A percentile compares a stretch with the other conserved stretches of the same genome.
Evolutionary conservation across 73 alveolate species (phyloP).

Genomic region (Blepharisma stoltei): DNA sequence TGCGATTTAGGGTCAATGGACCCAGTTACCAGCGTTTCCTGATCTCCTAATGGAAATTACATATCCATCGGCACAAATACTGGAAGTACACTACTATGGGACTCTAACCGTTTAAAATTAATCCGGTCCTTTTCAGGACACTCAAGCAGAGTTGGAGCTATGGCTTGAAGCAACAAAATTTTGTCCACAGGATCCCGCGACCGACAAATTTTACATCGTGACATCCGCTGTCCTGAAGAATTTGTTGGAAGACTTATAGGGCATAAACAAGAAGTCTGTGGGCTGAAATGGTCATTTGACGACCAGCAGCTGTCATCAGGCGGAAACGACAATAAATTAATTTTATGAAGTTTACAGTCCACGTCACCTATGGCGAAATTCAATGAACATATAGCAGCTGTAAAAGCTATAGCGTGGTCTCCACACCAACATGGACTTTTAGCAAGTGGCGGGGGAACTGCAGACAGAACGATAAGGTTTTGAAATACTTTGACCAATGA

Average conservation of each 20-base stretch:
- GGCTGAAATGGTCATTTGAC: conserved; percentile 98
- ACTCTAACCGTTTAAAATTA: conserved; percentile 61
- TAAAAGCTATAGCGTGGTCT: conserved; percentile 99
- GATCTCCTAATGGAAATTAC: conserved; percentile 74
- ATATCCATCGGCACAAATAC: conserved; percentile 39
- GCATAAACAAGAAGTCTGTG: conserved; percentile 70
- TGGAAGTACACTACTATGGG: conserved; percentile 71
- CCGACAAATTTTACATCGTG: conserved; percentile 83
- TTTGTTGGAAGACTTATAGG: conserved; percentile 26
- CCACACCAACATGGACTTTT: conserved; percentile 98
- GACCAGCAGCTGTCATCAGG: conserved; percentile 97
- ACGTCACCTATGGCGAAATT: conserved; percentile 70
- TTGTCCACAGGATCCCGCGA: conserved; percentile 92
- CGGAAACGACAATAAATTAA: conserved; percentile 97
- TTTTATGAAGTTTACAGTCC: conserved; percentile 86
- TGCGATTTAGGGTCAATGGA: conserved; percentile 83
- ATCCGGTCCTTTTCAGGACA: conserved; percentile 87
- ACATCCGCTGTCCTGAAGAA: conserved; percentile 62
- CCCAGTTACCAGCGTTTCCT: conserved; percentile 86
- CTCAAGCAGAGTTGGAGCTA: conserved; percentile 92
- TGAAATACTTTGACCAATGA: conserved; percentile 92
- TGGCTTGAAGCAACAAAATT: conserved; percentile 89
- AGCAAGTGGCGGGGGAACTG: conserved; percentile 99
- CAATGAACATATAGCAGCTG: conserved; percentile 96
- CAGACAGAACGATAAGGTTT: conserved; percentile 96